Percentiles rank a stretch among this genome's conserved stretches.
Evolutionary conservation across 495 filamentous ascomycete species (phyloP).

Genomic region (Xylaria flabelliformis): DNA sequence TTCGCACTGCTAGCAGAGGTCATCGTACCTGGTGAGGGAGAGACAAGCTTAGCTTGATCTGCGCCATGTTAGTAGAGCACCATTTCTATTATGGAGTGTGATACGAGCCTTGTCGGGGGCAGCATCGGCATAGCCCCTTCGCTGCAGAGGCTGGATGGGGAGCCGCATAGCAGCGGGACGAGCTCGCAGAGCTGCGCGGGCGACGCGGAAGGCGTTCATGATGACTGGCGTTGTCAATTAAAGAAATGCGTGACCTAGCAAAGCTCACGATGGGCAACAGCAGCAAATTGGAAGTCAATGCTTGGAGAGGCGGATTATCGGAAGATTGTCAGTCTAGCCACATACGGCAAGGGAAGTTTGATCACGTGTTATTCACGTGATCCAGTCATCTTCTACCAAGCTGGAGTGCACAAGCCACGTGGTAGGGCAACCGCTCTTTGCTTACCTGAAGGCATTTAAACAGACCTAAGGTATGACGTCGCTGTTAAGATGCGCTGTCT

Average conservation of each 20-base stretch:
- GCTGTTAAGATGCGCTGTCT: not conserved
- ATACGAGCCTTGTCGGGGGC: conserved; percentile 73
- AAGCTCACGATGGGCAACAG: conserved; percentile 41
- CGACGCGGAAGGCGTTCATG: conserved; percentile 93
- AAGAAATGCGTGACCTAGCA: conserved; percentile 38
- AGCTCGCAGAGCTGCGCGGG: conserved; percentile 82
- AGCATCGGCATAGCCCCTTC: conserved; percentile 92
- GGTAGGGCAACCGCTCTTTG: not conserved
- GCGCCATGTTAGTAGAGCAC: conserved; percentile 30
- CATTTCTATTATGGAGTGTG: conserved; percentile 11
- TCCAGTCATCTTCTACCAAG: not conserved
- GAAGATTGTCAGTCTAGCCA: conserved; percentile 37
- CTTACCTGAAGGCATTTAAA: not conserved
- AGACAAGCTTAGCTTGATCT: conserved; percentile 97
- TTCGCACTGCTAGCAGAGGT: not conserved
- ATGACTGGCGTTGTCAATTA: conserved; percentile 62
- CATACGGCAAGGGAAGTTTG: conserved; percentile 21
- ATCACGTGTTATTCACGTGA: conserved; percentile 33
- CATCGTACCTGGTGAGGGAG: conserved; percentile 94
- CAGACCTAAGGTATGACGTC: conserved; percentile 2
- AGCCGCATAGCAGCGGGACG: conserved; percentile 72
- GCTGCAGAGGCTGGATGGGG: conserved; percentile 76
- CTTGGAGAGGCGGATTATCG: conserved; percentile 49
- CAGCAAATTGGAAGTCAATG: conserved; percentile 51
- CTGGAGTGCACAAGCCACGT: not conserved